A percentile compares a stretch with the other conserved stretches of the same genome.
These are phyloP conservation scores for Seminavis robusta DNA, from an alignment of 108 stramenopile genomes.

Conservation along the genomic window DNA sequence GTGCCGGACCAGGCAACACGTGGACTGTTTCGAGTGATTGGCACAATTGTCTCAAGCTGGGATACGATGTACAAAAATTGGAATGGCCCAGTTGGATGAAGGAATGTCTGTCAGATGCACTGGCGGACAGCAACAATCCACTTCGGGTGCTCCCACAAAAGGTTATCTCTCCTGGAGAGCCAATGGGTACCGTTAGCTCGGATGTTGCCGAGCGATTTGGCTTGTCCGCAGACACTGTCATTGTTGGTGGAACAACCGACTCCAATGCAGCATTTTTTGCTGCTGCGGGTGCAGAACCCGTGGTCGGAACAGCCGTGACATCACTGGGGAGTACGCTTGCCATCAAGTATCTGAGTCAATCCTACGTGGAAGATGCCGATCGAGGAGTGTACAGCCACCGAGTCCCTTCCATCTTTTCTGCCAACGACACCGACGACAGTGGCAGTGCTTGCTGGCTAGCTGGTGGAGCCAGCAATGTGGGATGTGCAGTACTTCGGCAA, in stretches of 20 bases:
- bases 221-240: slow-evolving; percentile 38
- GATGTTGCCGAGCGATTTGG: slow-evolving; percentile 49
- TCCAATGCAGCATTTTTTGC: slow-evolving; percentile 93
- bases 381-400: slow-evolving; percentile 92
- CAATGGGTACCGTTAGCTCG: slow-evolving; percentile 63
- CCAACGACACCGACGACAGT: slow-evolving; percentile 26
- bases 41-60: slow-evolving; percentile 92
- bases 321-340: slow-evolving; percentile 85
- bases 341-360: slow-evolving; percentile 75
- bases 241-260: slow-evolving; percentile 93
- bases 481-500: slow-evolving; percentile 83
- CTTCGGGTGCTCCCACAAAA: slow-evolving; percentile 38
- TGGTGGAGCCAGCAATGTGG: slow-evolving; percentile 91
- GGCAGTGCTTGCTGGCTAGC: slow-evolving; percentile 92
- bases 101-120: slow-evolving; percentile 46
- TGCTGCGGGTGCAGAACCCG: slow-evolving; percentile 39
- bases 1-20: slow-evolving; percentile 19
- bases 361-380: slow-evolving; percentile 78
- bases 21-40: slow-evolving; percentile 61
- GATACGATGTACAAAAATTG: slow-evolving; percentile 80
- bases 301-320: slow-evolving; percentile 85
- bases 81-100: slow-evolving; percentile 73
- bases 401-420: slow-evolving; percentile 45
- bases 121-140: slow-evolving; percentile 21
- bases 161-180: slow-evolving; percentile 72